Conservation (phyloP, 2,329 filamentous ascomycete genomes). For the Epichloe baconii region DNA sequence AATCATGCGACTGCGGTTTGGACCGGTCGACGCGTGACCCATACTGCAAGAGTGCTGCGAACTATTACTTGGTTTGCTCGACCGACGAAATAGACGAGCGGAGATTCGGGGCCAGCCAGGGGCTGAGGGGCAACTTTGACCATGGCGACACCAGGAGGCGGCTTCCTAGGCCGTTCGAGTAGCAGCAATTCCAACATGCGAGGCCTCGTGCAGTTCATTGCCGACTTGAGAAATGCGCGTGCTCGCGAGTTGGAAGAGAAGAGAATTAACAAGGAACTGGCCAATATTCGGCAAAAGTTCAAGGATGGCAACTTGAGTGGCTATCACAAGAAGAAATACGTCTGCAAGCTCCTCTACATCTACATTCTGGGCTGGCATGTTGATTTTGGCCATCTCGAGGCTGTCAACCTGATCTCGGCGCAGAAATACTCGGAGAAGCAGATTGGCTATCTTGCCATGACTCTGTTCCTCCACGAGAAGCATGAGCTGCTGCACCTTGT, state of each 20-base stretch:
- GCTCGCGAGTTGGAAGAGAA: slow-evolving; percentile 96
- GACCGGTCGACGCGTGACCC: background rate
- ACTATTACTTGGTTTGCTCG: background rate
- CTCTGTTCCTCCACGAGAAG: slow-evolving; percentile 90
- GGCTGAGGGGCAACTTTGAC: slow-evolving; percentile 10
- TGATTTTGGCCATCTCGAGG: slow-evolving; percentile 96
- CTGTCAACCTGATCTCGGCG: slow-evolving; percentile 92
- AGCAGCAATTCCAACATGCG: slow-evolving; percentile 57
- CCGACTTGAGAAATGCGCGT: slow-evolving; percentile 85
- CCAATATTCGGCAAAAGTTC: slow-evolving; percentile 97
- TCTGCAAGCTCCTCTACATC: slow-evolving; percentile 98
- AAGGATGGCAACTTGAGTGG: slow-evolving; percentile 88
- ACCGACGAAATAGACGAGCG: background rate
- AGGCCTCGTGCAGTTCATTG: slow-evolving; percentile 95
- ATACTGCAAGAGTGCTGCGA: background rate
- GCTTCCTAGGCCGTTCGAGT: slow-evolving; percentile 54
- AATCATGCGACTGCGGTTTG: background rate
- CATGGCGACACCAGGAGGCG: slow-evolving; percentile 44
- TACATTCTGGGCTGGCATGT: slow-evolving; percentile 99
- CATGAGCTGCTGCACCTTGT: slow-evolving; percentile 93
- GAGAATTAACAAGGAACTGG: slow-evolving; percentile 97
- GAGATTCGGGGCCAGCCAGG: slow-evolving; percentile 2
- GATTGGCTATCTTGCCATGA: slow-evolving; percentile 96
- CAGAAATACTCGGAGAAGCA: slow-evolving; percentile 98
- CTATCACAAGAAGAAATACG: slow-evolving; percentile 99